Conservation (phyloP, 2,329 filamentous ascomycete species). For the Ceratocystis papillata region DNA sequence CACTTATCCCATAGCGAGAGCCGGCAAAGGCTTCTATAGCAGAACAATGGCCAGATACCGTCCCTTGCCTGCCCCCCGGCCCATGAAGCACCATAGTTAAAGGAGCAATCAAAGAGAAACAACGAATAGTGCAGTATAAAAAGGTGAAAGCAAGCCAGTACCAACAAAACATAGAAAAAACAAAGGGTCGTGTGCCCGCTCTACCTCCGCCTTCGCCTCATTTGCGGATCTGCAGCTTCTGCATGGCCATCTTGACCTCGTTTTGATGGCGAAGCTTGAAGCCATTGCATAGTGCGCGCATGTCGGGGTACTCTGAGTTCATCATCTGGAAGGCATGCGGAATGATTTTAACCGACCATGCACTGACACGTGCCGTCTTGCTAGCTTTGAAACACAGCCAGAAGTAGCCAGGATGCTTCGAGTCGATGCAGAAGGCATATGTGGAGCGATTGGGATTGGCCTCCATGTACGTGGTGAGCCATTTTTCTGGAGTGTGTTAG, state of each 20-base stretch:
- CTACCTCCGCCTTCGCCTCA: not conserved
- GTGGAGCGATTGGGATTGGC: slow-evolving; percentile 89
- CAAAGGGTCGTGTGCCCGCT: not conserved
- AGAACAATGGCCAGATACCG: too few species aligned
- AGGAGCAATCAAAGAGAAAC: not conserved
- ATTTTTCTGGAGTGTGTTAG: slow-evolving; percentile 56
- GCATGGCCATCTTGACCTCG: slow-evolving; percentile 49
- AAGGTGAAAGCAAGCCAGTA: not conserved
- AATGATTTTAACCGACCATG: slow-evolving; percentile 80
- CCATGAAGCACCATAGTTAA: not conserved
- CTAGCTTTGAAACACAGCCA: slow-evolving; percentile 93
- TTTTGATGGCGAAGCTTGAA: slow-evolving; percentile 74
- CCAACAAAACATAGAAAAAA: not conserved
- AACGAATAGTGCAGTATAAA: not conserved
- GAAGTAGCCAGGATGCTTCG: slow-evolving; percentile 88
- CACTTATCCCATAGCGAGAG: too few species aligned
- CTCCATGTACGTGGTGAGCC: slow-evolving; percentile 90
- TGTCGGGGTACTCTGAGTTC: slow-evolving; percentile 82
- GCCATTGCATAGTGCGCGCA: slow-evolving; percentile 89
- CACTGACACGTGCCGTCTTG: slow-evolving; percentile 57
- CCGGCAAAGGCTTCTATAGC: too few species aligned
- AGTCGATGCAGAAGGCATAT: slow-evolving; percentile 92
- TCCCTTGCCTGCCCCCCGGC: too few species aligned
- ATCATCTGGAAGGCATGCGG: slow-evolving; percentile 88
- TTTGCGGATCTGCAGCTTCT: slow-evolving; percentile 25